Conservation (phyloP, 225 moss, liverwort and hornwort genomes). For the Ulota crispa region DNA sequence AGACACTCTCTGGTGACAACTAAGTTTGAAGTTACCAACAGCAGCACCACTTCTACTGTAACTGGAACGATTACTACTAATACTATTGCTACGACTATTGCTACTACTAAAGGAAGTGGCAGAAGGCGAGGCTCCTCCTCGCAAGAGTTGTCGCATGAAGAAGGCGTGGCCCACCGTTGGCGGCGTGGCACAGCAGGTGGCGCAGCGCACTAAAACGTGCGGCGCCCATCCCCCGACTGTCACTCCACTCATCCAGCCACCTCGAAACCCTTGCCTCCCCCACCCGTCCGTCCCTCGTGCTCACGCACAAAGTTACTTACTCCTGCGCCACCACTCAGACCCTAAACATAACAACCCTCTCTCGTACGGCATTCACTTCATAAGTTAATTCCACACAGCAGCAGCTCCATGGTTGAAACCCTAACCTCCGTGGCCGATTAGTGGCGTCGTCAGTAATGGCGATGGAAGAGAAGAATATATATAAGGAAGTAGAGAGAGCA, state of each 20-base stretch:
- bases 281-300: background rate
- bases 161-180: slow-evolving; percentile 33
- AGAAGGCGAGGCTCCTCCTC: slow-evolving; percentile 6
- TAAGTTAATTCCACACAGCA: too few species aligned
- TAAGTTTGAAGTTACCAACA: background rate
- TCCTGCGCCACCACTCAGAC: background rate
- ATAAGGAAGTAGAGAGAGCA: too few species aligned
- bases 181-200: slow-evolving; percentile 30
- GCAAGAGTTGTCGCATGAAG: slow-evolving; percentile 39
- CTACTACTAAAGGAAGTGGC: background rate
- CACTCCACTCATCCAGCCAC: slow-evolving; percentile 48
- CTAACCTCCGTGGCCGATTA: background rate
- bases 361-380: background rate
- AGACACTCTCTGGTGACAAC: background rate
- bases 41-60: background rate
- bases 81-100: too few species aligned
- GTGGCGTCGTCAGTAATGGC: background rate
- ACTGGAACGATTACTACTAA: background rate
- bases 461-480: background rate
- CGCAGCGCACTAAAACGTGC: slow-evolving; percentile 37
- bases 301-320: background rate
- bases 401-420: background rate
- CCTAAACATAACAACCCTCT: background rate
- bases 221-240: slow-evolving; percentile 46
- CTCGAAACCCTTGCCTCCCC: background rate